These are phyloP conservation scores for Leptodontidium sp. DNA, from an alignment of 2,329 filamentous ascomycete genomes.

Conservation along the genomic window DNA sequence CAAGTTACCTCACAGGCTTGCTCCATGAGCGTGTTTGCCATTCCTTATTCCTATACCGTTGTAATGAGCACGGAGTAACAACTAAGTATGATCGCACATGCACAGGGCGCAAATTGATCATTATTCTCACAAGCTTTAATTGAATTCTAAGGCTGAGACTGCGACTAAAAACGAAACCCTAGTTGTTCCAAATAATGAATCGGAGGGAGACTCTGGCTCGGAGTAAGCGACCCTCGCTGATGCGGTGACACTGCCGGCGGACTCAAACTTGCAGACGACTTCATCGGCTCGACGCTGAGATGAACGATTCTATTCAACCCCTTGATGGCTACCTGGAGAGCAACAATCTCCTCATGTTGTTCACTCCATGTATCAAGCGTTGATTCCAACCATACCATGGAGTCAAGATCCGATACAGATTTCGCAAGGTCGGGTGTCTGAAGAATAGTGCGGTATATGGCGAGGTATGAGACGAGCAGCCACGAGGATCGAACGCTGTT, in stretches of 20 bases:
- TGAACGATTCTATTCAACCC: background rate
- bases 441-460: background rate
- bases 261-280: background rate
- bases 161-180: background rate
- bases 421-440: background rate
- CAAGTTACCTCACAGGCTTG: too few species aligned
- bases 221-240: background rate
- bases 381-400: background rate
- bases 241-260: background rate
- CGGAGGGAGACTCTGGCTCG: background rate
- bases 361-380: background rate
- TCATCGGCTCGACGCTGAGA: background rate
- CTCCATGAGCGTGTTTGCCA: too few species aligned
- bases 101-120: too few species aligned
- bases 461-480: background rate
- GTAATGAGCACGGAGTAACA: too few species aligned
- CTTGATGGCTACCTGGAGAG: background rate
- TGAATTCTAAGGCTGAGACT: background rate
- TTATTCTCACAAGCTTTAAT: background rate
- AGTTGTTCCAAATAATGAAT: background rate
- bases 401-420: background rate
- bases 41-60: too few species aligned
- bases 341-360: background rate
- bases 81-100: too few species aligned
- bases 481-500: background rate